Evolutionary conservation across 352 stramenopile genomes (phyloP).

Genomic region (Globisporangium irregulare): DNA sequence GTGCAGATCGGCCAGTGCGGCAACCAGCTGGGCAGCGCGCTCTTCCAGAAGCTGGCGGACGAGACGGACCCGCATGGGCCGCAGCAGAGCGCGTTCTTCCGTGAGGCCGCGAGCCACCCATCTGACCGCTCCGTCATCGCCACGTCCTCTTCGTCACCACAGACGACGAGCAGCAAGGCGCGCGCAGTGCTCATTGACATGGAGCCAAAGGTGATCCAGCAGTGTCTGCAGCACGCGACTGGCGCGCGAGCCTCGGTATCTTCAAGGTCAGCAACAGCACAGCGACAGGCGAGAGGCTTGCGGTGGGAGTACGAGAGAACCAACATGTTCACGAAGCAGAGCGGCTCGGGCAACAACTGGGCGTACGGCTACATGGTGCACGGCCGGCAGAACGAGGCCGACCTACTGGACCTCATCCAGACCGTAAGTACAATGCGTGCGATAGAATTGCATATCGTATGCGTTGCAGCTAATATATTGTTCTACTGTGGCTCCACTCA

Average conservation of each 20-base stretch:
- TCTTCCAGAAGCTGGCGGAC: slow-evolving; percentile 59
- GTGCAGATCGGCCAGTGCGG: slow-evolving; percentile 78
- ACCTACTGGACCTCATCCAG: slow-evolving; percentile 50
- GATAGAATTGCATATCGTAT: neutral
- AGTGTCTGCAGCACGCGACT: slow-evolving; percentile 29
- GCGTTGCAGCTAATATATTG: neutral
- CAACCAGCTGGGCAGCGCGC: slow-evolving; percentile 62
- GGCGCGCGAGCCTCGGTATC: neutral
- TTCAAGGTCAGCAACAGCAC: neutral
- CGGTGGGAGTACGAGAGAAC: slow-evolving; percentile 44
- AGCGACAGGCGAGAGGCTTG: neutral
- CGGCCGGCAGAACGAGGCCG: slow-evolving; percentile 35
- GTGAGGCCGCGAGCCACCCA: neutral
- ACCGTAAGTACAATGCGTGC: slow-evolving; percentile 22
- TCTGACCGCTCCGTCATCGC: slow-evolving; percentile 14
- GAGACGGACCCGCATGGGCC: slow-evolving; percentile 17
- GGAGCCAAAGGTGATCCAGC: slow-evolving; percentile 76
- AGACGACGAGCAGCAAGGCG: slow-evolving; percentile 21
- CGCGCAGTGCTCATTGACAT: slow-evolving; percentile 80
- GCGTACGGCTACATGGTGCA: slow-evolving; percentile 60
- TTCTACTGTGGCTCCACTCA: neutral
- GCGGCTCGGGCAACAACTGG: slow-evolving; percentile 82
- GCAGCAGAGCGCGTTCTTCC: slow-evolving; percentile 25
- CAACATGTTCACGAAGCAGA: slow-evolving; percentile 58
- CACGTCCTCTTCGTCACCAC: neutral